Evolutionary conservation across 169 alveolate genomes (phyloP).

Genomic region (Perkinsus olseni): DNA sequence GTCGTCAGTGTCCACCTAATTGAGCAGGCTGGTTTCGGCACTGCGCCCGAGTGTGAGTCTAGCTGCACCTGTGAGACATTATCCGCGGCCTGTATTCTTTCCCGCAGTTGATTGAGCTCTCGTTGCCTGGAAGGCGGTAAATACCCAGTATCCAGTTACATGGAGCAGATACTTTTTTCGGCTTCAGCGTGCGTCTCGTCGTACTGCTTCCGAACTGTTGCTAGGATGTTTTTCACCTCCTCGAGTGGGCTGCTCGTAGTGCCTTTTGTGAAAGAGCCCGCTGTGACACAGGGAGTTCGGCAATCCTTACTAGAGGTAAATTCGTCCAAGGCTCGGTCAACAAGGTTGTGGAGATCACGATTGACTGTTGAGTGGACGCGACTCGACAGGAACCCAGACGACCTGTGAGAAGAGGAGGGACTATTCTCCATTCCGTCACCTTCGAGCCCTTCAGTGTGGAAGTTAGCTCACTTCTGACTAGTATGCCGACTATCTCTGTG

Average conservation of each 20-base stretch:
- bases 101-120: background rate
- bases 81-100: background rate
- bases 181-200: background rate
- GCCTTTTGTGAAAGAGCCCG: background rate
- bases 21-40: background rate
- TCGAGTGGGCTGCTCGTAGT: background rate
- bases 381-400: background rate
- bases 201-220: background rate
- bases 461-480: background rate
- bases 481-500: background rate
- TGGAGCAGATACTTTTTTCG: background rate
- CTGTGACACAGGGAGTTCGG: background rate
- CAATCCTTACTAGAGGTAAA: background rate
- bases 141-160: background rate
- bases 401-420: background rate
- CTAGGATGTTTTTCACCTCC: background rate
- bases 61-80: background rate
- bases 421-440: too few species aligned
- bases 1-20: background rate
- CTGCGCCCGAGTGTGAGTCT: background rate
- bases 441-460: too few species aligned
- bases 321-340: background rate
- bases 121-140: too few species aligned
- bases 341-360: background rate
- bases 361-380: background rate